A percentile compares a stretch with the other conserved stretches of the same genome.
Evolutionary conservation across 352 stramenopile species (phyloP).

Genomic region (Phytopythium helicoides): DNA sequence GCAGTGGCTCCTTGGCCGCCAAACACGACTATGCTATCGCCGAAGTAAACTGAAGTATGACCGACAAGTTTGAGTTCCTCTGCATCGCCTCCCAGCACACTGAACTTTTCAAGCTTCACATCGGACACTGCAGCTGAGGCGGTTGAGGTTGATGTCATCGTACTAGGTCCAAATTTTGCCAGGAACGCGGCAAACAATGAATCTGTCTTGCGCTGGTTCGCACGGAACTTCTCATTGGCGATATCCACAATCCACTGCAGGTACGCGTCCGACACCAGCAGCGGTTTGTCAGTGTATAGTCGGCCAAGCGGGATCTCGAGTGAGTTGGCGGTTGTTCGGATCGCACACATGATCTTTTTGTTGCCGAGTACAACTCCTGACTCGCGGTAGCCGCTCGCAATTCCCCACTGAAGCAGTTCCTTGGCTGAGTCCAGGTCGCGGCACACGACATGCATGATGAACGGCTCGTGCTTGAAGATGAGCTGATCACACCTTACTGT

Average conservation of each 20-base stretch:
- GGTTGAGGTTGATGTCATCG: too few relatives aligned
- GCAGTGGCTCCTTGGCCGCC: conserved; percentile 62
- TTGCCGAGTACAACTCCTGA: conserved; percentile 87
- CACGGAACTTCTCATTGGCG: conserved; percentile 85
- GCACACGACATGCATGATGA: conserved; percentile 92
- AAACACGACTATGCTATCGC: conserved; percentile 54
- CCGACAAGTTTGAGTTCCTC: conserved; percentile 52
- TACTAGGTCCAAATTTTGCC: conserved; percentile 33
- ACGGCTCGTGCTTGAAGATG: conserved; percentile 90
- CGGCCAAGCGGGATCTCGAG: conserved; percentile 86
- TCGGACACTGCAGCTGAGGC: background rate
- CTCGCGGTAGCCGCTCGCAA: conserved; percentile 85
- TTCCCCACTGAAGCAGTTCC: conserved; percentile 76
- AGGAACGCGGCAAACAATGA: conserved; percentile 60
- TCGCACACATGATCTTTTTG: conserved; percentile 89
- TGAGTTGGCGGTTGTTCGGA: conserved; percentile 84
- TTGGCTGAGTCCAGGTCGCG: conserved; percentile 75
- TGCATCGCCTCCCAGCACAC: conserved; percentile 12
- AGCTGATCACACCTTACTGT: conserved; percentile 19
- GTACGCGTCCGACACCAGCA: conserved; percentile 72
- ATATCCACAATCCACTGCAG: conserved; percentile 73
- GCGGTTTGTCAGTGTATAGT: conserved; percentile 14
- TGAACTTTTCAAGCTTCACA: conserved; percentile 21
- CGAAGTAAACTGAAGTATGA: conserved; percentile 54
- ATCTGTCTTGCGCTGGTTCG: conserved; percentile 72